Conservation (phyloP, 805 yeast species). For the Priceomyces melissophilus region DNA sequence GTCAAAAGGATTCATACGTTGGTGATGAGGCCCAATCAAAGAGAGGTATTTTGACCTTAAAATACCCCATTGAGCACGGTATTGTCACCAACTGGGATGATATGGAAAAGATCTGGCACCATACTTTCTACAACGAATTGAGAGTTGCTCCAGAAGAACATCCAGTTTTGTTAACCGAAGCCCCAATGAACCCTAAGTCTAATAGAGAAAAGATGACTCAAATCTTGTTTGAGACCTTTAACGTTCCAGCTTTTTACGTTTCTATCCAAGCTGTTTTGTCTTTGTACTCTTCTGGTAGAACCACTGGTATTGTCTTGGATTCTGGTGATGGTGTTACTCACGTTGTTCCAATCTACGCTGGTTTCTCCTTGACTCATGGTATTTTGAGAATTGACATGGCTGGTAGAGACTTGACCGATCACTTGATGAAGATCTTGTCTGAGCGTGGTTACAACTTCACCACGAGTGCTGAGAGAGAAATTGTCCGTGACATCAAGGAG, state of each 20-base stretch:
- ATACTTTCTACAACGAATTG: constrained; percentile 99
- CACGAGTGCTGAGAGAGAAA: constrained; percentile 99
- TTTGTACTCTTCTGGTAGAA: constrained; percentile 98
- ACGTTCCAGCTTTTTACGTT: constrained; percentile 99
- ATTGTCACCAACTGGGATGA: constrained; percentile 78
- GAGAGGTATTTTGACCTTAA: constrained; percentile 98
- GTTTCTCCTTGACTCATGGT: constrained; percentile 99
- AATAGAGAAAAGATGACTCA: constrained; percentile 99
- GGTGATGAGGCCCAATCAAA: constrained; percentile 99
- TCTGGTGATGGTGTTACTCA: constrained; percentile 99
- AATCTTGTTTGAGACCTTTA: constrained; percentile 98
- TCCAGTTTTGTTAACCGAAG: constrained; percentile 98
- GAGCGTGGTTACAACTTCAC: constrained; percentile 99
- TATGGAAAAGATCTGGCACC: constrained; percentile 99
- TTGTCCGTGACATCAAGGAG: constrained; percentile 92
- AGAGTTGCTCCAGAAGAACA: constrained; percentile 99
- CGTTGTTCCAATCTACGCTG: constrained; percentile 99
- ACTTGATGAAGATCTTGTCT: constrained; percentile 96
- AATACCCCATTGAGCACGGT: constrained; percentile 99
- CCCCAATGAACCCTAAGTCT: constrained; percentile 99
- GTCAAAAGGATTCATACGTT: constrained; percentile 99
- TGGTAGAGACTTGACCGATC: constrained; percentile 99
- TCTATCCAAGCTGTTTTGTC: constrained; percentile 98
- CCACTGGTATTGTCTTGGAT: constrained; percentile 99
- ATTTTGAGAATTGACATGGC: constrained; percentile 98